Base-by-base conservation (phyloP, 2,329 filamentous ascomycete genomes). In the Colletotrichum aenigma region DNA sequence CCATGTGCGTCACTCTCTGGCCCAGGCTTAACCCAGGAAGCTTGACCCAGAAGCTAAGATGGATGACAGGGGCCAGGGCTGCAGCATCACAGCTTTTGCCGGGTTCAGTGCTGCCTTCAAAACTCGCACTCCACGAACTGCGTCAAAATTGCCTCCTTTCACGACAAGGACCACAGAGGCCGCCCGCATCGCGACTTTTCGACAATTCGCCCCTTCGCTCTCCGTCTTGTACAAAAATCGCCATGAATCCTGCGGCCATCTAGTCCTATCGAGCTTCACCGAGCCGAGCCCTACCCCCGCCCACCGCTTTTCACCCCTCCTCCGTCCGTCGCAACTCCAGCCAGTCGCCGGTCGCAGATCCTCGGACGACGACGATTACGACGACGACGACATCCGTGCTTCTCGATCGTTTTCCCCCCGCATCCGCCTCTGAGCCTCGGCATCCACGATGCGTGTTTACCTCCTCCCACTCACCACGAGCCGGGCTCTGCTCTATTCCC, bases 401-500 rank as follows among this genome's bases (percentile, higher is more conserved):
- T 64, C 32, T 38, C 26, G 43, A 21, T 38, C 30, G 7, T 58
- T 34, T 24, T 3, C 60, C 43, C 26, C 52, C 34, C n/a, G 18
- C 21, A 36, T 12, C 60, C 38, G 18, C 55, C 30, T 4, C 55
- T 18, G 62, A 67, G 43, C 48, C 48, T 67, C 48, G 74, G 34
- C 52, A 26, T 30, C 66, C 55, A 52, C 30, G 76, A 98, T 99
- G 97, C 95, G 96, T 84, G 91, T 99, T 85, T 98, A 96, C 86
- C 93, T 99, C 78, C 91, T 99, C 73, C 97, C 97, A 77, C 94
- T 99, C 81, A 98, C 96, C 75, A 98, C 96, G 79, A 92, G 94
- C 82, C 94, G 96, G 81, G 96, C 95, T 67, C 92, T 99, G 77
- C 92, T 99, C 81, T 98, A 98, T 88, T 97, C 95, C 85, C 94